Base-by-base conservation (phyloP, 2,329 filamentous ascomycete genomes). In the Curvularia lunata region DNA sequence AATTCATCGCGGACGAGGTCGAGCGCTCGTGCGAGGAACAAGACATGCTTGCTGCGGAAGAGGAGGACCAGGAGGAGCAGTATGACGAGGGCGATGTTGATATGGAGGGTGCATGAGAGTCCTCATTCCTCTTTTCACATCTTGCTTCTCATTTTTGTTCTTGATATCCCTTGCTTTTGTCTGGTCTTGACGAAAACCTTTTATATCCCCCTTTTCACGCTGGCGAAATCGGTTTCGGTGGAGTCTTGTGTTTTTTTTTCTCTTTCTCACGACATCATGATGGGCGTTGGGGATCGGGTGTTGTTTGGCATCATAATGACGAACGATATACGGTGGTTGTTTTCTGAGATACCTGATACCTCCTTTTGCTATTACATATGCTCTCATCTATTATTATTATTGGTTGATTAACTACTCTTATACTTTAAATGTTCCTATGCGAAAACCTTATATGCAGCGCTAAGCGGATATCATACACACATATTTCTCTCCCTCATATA, bases 1-100 rank as follows among this genome's bases (percentile, higher is more conserved):
- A 88, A 54, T 97, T 97, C 73, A 92, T 97, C 6, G 89, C 91
- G 2, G 91, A 96, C 65, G 94, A 98, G 79, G 88, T 97, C n/a
- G 91, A 96, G 80, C 71, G 70, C 42, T 82, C 84, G 68, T 84
- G 80, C 68, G 78, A 79, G 63, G 84, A 84, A 69, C 71, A 85
- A 61, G 81, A 81, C 50, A 58, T 64, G 49, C 57, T 79, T 13
- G 62, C 63, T 10, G 58, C 56, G 10, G 66, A 63, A 65, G 68
- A 72, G 54, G 65, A 72, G 12, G 66, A 63, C 65, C 67, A 72
- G 53, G 65, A 72, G 21, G 66, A 76, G 66, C 73, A 40, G 58
- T 12, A 56, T 21, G 21, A 25, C 13, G 12, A 38, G 4, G 23
- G 28, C 6, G 55, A 49, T 8, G 25, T 34, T 10, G 48, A 52